Conservation (phyloP, 2,329 filamentous ascomycete genomes). For the Colletotrichum simmondsii region DNA sequence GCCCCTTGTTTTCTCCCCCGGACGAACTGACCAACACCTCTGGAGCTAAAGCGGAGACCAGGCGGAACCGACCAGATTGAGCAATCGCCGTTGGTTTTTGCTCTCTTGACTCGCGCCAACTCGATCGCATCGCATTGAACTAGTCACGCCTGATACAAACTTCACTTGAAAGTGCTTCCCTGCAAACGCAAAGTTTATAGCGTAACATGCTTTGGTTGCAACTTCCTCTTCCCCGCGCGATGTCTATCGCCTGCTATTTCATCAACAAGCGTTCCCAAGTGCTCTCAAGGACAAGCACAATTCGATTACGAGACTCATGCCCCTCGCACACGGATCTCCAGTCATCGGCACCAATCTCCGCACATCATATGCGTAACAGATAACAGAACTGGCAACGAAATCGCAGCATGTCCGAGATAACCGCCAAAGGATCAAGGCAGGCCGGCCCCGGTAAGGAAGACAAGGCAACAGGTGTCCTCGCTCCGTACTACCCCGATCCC, state of each 20-base stretch:
- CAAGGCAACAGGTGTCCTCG: not conserved
- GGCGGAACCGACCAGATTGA: not conserved
- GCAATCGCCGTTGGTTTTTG: not conserved
- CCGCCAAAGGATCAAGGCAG: not conserved
- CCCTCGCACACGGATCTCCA: not conserved
- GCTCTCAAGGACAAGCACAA: not conserved
- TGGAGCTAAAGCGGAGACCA: not conserved
- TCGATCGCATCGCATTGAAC: not conserved
- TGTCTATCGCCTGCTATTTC: not conserved
- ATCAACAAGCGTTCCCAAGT: not conserved
- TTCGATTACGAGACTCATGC: not conserved
- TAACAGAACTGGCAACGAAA: not conserved
- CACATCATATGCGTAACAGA: not conserved
- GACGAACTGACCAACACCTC: not conserved
- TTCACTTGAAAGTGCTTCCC: constrained; percentile 2
- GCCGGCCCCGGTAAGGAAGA: not conserved
- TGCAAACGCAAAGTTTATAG: not conserved
- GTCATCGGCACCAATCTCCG: not conserved
- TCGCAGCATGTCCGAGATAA: not conserved
- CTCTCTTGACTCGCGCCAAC: constrained; percentile 20
- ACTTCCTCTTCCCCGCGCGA: not conserved
- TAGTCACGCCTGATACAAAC: constrained; percentile 3
- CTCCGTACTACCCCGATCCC: constrained; percentile 7
- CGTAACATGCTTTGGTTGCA: not conserved
- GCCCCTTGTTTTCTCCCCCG: not conserved